Evolutionary conservation across 1,284 basidiomycete genomes (phyloP).

Genomic region (Xerocomus cyaneibrunnescens): DNA sequence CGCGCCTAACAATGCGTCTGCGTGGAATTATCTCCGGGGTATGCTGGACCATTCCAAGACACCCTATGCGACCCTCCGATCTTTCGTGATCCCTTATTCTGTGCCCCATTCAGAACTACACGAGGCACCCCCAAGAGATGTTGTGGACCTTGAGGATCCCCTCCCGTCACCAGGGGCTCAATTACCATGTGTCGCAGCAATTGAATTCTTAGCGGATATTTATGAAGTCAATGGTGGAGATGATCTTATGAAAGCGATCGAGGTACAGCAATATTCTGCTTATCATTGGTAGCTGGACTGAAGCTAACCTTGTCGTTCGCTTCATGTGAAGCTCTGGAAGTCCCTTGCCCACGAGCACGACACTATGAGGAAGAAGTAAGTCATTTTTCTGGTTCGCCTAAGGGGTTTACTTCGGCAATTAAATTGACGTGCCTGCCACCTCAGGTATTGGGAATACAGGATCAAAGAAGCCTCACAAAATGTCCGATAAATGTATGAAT

Average conservation of each 20-base stretch:
- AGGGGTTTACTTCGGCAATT: constrained; percentile 26
- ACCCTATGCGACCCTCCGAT: constrained; percentile 54
- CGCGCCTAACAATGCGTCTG: constrained; percentile 88
- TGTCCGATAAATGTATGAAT: constrained; percentile 22
- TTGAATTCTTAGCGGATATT: constrained; percentile 87
- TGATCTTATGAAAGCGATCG: constrained; percentile 34
- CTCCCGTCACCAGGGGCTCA: constrained; percentile 64
- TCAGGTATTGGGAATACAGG: constrained; percentile 47
- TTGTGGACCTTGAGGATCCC: constrained; percentile 75
- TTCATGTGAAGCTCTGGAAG: constrained; percentile 58
- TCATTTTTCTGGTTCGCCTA: constrained; percentile 13
- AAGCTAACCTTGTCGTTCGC: constrained; percentile 14
- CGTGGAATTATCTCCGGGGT: constrained; percentile 93
- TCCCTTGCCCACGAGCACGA: constrained; percentile 72
- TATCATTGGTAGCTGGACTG: not conserved
- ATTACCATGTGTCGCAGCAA: constrained; percentile 71
- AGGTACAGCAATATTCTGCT: constrained; percentile 19
- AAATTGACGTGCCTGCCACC: constrained; percentile 20
- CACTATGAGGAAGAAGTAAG: constrained; percentile 75
- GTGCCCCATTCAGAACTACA: constrained; percentile 31
- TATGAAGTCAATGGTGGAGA: constrained; percentile 52
- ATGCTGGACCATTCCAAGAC: constrained; percentile 58
- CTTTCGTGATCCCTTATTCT: constrained; percentile 70
- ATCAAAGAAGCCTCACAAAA: constrained; percentile 43
- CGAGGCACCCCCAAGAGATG: constrained; percentile 36